Conservation (phyloP, 345 rosid genomes). For the Diplotaxis tenuifolia region DNA sequence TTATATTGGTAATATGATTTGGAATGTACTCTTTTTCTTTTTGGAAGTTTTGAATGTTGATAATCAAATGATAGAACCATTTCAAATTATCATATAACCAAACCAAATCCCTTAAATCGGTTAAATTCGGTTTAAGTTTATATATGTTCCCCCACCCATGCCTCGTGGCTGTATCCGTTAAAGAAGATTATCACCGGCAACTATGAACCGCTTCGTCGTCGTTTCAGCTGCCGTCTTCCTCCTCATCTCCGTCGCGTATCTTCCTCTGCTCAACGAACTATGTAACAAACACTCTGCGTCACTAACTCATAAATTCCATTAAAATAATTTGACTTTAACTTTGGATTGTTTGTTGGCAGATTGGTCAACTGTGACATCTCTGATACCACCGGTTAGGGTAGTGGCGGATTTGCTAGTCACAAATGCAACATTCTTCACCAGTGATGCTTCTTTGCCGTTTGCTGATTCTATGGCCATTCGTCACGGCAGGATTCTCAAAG, state of each 20-base stretch:
- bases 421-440: constrained; percentile 81
- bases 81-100: not conserved
- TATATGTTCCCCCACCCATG: not conserved
- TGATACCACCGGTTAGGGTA: constrained; percentile 27
- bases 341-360: constrained; percentile 31
- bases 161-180: not conserved
- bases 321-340: not conserved
- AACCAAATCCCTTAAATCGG: not conserved
- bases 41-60: too few relatives aligned
- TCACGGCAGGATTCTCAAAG: constrained; percentile 65
- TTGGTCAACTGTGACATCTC: constrained; percentile 48
- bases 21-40: too few relatives aligned
- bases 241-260: constrained; percentile 38
- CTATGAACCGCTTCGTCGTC: constrained; percentile 40
- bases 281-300: constrained; percentile 11
- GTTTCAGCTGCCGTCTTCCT: constrained; percentile 46
- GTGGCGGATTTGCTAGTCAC: constrained; percentile 63
- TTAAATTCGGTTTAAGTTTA: not conserved
- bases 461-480: constrained; percentile 79
- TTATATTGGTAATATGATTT: too few relatives aligned
- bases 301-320: too few relatives aligned
- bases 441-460: constrained; percentile 58
- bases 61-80: too few relatives aligned
- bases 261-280: constrained; percentile 39
- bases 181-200: constrained; percentile 4